phyloP scores from a whole-genome alignment of 2,329 filamentous ascomycete genomes.

The Chalaropsis ovoidea region DNA sequence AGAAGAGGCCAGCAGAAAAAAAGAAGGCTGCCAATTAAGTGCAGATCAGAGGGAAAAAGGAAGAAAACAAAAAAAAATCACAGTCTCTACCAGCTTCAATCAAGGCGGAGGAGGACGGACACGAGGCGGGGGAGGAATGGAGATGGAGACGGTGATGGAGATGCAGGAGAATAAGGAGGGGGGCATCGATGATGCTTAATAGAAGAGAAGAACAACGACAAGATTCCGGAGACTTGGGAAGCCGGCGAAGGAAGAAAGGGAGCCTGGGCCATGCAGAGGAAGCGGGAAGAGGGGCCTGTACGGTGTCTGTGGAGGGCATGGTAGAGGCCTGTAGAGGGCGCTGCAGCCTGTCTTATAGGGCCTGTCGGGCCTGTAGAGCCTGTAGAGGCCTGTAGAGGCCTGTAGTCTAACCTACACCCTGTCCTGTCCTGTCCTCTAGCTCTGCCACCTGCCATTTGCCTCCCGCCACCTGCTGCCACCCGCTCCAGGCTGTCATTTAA shows the following conservation, averaged over 20 bases:
- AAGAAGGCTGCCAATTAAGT: neutral
- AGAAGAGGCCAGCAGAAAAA: neutral
- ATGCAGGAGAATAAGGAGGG: neutral
- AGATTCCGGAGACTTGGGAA: constrained; percentile 14
- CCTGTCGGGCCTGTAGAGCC: neutral
- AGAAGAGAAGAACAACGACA: neutral
- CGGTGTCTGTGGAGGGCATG: neutral
- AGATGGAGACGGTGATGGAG: no score
- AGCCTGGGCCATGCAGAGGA: neutral
- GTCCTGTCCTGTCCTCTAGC: no score
- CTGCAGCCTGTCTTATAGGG: no score
- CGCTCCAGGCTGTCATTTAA: neutral
- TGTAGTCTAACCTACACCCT: neutral
- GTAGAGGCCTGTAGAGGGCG: neutral
- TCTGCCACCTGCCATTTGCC: neutral
- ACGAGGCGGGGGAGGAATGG: no score
- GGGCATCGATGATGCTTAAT: neutral
- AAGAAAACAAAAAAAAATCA: neutral
- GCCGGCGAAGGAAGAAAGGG: neutral
- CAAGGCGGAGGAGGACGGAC: neutral
- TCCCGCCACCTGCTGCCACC: neutral
- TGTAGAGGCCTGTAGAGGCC: neutral
- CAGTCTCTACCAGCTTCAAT: neutral
- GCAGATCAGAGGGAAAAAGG: neutral
- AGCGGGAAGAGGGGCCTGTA: neutral